Conservation (phyloP, 805 yeast genomes). For the Candida gorgasii region DNA sequence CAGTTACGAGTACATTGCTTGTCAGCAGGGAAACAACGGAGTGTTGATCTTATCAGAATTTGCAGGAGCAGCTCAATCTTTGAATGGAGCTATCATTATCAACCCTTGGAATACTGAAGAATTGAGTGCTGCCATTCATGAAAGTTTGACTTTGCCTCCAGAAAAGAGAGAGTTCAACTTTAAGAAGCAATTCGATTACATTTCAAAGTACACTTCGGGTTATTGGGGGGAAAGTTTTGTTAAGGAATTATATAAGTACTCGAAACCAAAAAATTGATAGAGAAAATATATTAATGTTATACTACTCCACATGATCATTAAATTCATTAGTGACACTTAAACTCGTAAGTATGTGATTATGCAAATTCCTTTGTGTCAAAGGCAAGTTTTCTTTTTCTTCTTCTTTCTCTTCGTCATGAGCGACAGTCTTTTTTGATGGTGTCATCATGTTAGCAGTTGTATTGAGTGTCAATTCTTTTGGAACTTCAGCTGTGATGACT, state of each 20-base stretch:
- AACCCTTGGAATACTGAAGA: slow-evolving; percentile 99
- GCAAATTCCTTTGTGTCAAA: slow-evolving; percentile 31
- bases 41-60: slow-evolving; percentile 87
- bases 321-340: slow-evolving; percentile 15
- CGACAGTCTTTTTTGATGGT: not conserved
- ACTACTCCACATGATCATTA: slow-evolving; percentile 22
- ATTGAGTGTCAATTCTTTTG: slow-evolving; percentile 15
- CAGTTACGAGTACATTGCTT: slow-evolving; percentile 93
- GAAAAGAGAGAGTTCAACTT: slow-evolving; percentile 81
- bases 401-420: slow-evolving; percentile 14
- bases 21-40: slow-evolving; percentile 86
- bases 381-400: slow-evolving; percentile 19
- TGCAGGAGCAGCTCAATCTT: slow-evolving; percentile 98
- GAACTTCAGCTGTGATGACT: slow-evolving; percentile 34
- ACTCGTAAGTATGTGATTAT: slow-evolving; percentile 22
- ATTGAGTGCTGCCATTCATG: slow-evolving; percentile 79
- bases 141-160: slow-evolving; percentile 79
- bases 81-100: slow-evolving; percentile 90
- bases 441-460: slow-evolving; percentile 8
- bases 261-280: not conserved
- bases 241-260: slow-evolving; percentile 63
- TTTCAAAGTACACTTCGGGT: slow-evolving; percentile 89
- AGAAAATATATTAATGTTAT: not conserved
- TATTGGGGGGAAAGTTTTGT: slow-evolving; percentile 98
- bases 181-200: slow-evolving; percentile 80